Conservation (phyloP, 148 eudicot genomes). For the Dysphania ambrosioides region DNA sequence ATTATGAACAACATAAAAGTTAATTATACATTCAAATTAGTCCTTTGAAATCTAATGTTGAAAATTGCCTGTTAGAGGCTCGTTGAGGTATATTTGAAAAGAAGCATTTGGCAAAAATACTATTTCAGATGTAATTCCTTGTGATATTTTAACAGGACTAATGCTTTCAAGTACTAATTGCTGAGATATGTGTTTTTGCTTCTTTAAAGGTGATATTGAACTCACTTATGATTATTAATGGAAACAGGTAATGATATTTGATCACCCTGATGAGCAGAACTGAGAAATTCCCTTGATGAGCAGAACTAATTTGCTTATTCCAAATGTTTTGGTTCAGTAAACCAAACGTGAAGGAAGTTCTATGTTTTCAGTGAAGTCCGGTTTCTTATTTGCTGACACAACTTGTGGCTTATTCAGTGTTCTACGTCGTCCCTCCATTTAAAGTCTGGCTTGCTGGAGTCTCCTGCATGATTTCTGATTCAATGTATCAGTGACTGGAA, state of each 20-base stretch:
- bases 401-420: slow-evolving; percentile 9
- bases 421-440: slow-evolving; percentile 14
- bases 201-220: slow-evolving; percentile 2
- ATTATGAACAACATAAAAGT: neutral
- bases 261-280: slow-evolving; percentile 34
- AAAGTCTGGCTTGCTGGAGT: slow-evolving; percentile 19
- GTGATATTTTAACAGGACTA: neutral
- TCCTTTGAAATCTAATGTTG: neutral
- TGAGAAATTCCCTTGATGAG: slow-evolving; percentile 10
- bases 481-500: slow-evolving; percentile 13
- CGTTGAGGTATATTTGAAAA: neutral
- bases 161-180: neutral
- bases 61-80: neutral
- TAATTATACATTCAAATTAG: neutral
- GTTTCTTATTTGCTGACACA: slow-evolving; percentile 17
- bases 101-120: neutral
- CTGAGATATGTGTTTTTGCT: neutral
- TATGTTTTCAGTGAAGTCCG: slow-evolving; percentile 10
- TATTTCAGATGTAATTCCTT: neutral
- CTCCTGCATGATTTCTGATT: slow-evolving; percentile 18
- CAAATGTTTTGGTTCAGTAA: slow-evolving; percentile 11
- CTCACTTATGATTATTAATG: slow-evolving; percentile 9
- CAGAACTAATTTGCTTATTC: slow-evolving; percentile 24
- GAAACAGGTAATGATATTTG: slow-evolving; percentile 81
- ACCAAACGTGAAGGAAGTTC: slow-evolving; percentile 3